These are phyloP conservation scores for Xylaria bambusicola DNA, from an alignment of 495 filamentous ascomycete species.

Conservation along the genomic window DNA sequence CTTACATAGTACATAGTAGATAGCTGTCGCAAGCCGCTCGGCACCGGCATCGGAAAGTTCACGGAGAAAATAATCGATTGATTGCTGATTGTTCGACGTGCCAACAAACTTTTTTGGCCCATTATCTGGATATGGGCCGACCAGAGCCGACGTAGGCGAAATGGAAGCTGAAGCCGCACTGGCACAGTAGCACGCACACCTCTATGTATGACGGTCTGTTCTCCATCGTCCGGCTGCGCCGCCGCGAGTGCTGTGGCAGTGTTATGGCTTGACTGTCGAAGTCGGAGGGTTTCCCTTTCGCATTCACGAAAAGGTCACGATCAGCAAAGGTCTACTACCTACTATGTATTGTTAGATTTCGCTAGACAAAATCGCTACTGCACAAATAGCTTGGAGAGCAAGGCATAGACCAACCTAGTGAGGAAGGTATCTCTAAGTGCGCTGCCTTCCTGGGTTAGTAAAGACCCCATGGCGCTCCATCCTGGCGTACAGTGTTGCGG, in stretches of 20 bases:
- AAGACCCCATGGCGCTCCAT: too few relatives aligned
- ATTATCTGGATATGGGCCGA: neutral
- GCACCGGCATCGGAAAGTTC: neutral
- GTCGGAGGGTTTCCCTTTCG: slow-evolving; percentile 15
- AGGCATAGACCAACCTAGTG: neutral
- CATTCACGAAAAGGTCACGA: slow-evolving; percentile 1
- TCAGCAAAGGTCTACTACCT: neutral
- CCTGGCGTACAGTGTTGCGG: neutral
- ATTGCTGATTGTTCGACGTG: neutral
- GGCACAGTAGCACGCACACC: too few relatives aligned
- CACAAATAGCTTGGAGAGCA: neutral
- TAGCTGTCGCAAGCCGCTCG: neutral
- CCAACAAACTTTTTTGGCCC: neutral
- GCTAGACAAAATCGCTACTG: too few relatives aligned
- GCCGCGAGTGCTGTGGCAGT: neutral
- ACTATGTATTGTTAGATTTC: neutral
- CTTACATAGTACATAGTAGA: neutral
- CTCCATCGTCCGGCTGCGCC: too few relatives aligned
- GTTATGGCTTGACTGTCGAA: neutral
- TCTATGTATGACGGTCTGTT: neutral
- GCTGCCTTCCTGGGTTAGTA: too few relatives aligned
- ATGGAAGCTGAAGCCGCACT: too few relatives aligned
- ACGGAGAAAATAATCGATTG: neutral
- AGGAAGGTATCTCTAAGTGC: neutral
- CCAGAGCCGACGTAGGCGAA: too few relatives aligned